phyloP scores from a whole-genome alignment of 768 basidiomycete genomes.

The Boletales sp. region DNA sequence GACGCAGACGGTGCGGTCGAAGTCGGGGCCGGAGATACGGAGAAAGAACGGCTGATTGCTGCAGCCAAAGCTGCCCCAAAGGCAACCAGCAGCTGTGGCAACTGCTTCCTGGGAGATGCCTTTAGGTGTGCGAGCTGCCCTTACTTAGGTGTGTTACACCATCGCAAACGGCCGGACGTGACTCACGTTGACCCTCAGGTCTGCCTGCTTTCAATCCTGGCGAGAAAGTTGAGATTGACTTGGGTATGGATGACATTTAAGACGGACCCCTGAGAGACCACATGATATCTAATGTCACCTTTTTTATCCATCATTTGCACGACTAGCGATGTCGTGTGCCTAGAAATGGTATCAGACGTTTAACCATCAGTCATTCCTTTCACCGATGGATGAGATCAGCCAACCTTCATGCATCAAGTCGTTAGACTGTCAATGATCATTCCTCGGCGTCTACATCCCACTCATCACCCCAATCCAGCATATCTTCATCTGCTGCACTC shows the following conservation, averaged over 20 bases:
- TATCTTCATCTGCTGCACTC: constrained; percentile 24
- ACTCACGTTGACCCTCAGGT: constrained; percentile 46
- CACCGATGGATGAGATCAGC: not conserved
- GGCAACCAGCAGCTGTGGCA: constrained; percentile 96
- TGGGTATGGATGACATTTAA: constrained; percentile 87
- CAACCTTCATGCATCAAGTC: not conserved
- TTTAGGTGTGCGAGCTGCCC: constrained; percentile 97
- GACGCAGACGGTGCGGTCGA: constrained; percentile 58
- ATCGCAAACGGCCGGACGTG: constrained; percentile 3
- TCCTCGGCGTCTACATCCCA: constrained; percentile 20
- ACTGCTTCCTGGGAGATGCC: constrained; percentile 96
- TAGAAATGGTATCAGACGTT: constrained; percentile 4
- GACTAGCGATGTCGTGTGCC: not conserved
- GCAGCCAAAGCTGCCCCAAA: constrained; percentile 75
- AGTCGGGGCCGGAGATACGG: constrained; percentile 51
- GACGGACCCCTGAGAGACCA: not conserved
- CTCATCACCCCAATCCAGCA: constrained; percentile 30
- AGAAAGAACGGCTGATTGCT: constrained; percentile 59
- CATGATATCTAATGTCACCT: constrained; percentile 2
- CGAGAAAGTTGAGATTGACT: constrained; percentile 91
- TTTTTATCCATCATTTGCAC: not conserved
- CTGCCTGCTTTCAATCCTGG: constrained; percentile 98
- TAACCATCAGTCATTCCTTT: not conserved
- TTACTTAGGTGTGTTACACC: constrained; percentile 75
- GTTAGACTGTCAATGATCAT: not conserved